Evolutionary conservation across 371 early-diverging fungal genomes (phyloP), one percentile per base, ranked within the genome.

Genomic region (Thermomucor indicae-seudaticae): DNA sequence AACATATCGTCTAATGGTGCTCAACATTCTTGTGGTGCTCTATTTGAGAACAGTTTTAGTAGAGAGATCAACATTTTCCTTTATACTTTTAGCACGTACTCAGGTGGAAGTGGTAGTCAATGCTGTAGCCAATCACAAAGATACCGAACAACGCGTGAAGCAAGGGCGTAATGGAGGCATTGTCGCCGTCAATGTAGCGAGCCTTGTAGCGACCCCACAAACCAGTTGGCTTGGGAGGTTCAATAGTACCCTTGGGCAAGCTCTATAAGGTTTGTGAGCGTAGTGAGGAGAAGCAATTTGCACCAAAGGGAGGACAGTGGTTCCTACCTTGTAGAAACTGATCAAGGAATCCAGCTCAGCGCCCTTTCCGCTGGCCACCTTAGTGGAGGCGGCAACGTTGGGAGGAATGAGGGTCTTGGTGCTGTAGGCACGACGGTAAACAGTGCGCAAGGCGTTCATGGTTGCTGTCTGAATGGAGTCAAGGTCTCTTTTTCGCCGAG

Each of bases 11-110:
- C 55, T 81, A 81, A 60, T 82, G 82, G 70, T 82, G 82, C 55
- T 78, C 80, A 55, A 76, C 82, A 64, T 79, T 82, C 82, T 82
- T 82, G 79, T 82, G 82, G 74, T 82, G 82, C 76, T 82, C 81
- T 81, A 60, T 16, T 49, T 32, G 28, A 22, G 47, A 55, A 35
- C 53, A 49, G 51, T 29, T 49, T 28, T 30, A 20, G 43, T 20
- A 20, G 25, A 20, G 25, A 27, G 35, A 24, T 29, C 30, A 17
- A 27, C 34, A 7, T 19, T 24, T 37, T 2, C 32, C 17, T 37
- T 20, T 30, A 22, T 20, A 37, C 32, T 32, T n/a, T 19, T 24
- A 39, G 34, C 22, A 72, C 75, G 64, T 81, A 81, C 81, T 81
- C 78, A 81, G 74, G 76, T 81, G 81, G 81, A 81, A 81, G 70